Conservation (phyloP, 257 asterid genomes). For the Jasminum sambac region DNA sequence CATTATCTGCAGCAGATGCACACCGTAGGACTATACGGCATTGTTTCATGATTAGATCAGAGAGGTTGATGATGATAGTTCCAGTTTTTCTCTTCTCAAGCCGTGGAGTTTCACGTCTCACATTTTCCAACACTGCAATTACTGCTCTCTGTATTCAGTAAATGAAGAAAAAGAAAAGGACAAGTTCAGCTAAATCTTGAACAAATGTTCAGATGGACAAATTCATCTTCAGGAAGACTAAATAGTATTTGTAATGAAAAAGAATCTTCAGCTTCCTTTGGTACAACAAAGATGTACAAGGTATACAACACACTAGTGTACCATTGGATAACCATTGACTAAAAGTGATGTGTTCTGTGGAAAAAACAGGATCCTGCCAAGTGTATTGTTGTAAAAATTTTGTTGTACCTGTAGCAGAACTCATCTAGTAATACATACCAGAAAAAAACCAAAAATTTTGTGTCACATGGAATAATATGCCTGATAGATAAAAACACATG, state of each 20-base stretch:
- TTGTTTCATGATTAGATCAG: slow-evolving; percentile 75
- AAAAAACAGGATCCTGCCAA: too few species aligned
- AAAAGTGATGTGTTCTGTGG: too few species aligned
- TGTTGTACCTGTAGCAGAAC: too few species aligned
- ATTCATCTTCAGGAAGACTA: background rate
- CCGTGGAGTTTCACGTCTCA: slow-evolving; percentile 52
- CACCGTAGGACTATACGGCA: slow-evolving; percentile 81
- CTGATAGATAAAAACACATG: slow-evolving; percentile 17
- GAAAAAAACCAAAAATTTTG: background rate
- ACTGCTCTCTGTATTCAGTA: slow-evolving; percentile 79
- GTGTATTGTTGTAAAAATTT: too few species aligned
- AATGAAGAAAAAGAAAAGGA: slow-evolving; percentile 24
- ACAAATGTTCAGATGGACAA: background rate
- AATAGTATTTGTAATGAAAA: background rate
- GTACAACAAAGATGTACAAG: too few species aligned
- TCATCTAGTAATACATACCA: background rate
- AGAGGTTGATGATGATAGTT: slow-evolving; percentile 44
- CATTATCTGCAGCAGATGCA: slow-evolving; percentile 71
- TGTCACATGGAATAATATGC: slow-evolving; percentile 2
- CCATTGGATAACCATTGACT: too few species aligned
- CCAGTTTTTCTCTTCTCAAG: slow-evolving; percentile 70
- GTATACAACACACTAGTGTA: too few species aligned
- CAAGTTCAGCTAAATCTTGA: slow-evolving; percentile 12
- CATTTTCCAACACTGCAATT: slow-evolving; percentile 61
- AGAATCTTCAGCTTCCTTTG: background rate